Conservation (phyloP, 2,329 filamentous ascomycete species). For the Microdochium trichocladiopsis region DNA sequence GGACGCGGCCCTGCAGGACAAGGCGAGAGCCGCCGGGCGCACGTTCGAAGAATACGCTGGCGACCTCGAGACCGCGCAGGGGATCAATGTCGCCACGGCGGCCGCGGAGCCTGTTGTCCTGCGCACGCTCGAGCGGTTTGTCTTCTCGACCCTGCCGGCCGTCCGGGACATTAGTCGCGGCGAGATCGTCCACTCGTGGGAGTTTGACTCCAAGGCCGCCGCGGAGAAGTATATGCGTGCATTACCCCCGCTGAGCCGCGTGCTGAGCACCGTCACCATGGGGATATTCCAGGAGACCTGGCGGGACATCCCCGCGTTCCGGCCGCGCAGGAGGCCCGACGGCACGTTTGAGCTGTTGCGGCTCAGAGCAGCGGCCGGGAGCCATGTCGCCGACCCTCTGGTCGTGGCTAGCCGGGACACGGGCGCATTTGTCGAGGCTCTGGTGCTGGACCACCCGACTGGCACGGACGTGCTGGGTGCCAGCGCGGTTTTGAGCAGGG, state of each 20-base stretch:
- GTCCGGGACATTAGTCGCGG: conserved; percentile 1
- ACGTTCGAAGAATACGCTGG: conserved; percentile 7
- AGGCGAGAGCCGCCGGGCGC: conserved; percentile 3
- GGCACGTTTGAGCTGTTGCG: conserved; percentile 3
- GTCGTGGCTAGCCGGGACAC: conserved; percentile 7
- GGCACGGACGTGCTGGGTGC: conserved; percentile 6
- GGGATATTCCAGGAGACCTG: conserved; percentile 9
- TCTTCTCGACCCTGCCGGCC: conserved; percentile 1
- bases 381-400: conserved; percentile 1
- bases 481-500: conserved; percentile 4
- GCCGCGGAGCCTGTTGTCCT: conserved; percentile 5
- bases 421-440: conserved; percentile 9
- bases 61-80: conserved; percentile 8
- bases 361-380: not conserved
- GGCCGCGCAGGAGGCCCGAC: conserved; percentile 6
- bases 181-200: conserved; percentile 2
- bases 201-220: conserved; percentile 5
- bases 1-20: conserved; percentile 1
- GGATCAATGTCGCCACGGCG: conserved; percentile 10
- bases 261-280: conserved; percentile 7
- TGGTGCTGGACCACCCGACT: conserved; percentile 4
- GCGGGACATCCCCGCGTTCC: conserved; percentile 4
- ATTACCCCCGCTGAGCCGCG: conserved; percentile 6
- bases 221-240: conserved; percentile 1
- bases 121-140: conserved; percentile 6